phyloP scores from a whole-genome alignment of 768 basidiomycete species.

The Porpolomopsis calyptriformis region DNA sequence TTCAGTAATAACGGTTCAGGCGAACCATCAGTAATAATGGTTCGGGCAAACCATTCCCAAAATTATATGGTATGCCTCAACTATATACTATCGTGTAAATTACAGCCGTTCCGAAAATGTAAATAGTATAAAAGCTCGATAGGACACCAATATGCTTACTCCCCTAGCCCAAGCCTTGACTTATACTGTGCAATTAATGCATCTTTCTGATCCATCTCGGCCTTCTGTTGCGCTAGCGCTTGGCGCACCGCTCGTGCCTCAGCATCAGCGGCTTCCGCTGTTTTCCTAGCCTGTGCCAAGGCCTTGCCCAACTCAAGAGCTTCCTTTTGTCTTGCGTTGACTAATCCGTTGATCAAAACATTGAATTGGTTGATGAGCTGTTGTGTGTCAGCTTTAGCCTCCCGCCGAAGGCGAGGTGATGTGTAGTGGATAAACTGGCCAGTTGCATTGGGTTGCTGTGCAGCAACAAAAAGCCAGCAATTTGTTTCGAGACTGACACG shows the following conservation, averaged over 20 bases:
- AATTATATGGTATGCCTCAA: too few relatives aligned
- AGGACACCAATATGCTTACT: neutral
- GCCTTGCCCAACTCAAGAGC: slow-evolving; percentile 1
- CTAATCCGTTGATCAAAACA: neutral
- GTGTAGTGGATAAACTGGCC: neutral
- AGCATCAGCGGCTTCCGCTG: neutral
- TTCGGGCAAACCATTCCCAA: neutral
- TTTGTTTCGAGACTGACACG: neutral
- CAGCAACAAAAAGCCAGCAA: slow-evolving; percentile 3
- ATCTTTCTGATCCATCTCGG: neutral
- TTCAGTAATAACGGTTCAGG: neutral
- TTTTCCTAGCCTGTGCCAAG: neutral
- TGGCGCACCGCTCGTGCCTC: neutral
- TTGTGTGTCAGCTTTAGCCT: neutral
- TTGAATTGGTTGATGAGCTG: slow-evolving; percentile 1
- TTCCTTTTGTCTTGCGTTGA: neutral
- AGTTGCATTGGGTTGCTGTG: neutral
- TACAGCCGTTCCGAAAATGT: too few relatives aligned
- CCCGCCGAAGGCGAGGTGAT: neutral
- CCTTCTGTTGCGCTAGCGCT: neutral
- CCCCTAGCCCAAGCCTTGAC: neutral
- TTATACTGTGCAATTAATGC: neutral
- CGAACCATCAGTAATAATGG: neutral
- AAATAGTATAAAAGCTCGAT: too few relatives aligned
- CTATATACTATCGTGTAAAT: too few relatives aligned